Base-by-base conservation (phyloP, 176 grass and related monocot genomes). In the Oryza nivara region DNA sequence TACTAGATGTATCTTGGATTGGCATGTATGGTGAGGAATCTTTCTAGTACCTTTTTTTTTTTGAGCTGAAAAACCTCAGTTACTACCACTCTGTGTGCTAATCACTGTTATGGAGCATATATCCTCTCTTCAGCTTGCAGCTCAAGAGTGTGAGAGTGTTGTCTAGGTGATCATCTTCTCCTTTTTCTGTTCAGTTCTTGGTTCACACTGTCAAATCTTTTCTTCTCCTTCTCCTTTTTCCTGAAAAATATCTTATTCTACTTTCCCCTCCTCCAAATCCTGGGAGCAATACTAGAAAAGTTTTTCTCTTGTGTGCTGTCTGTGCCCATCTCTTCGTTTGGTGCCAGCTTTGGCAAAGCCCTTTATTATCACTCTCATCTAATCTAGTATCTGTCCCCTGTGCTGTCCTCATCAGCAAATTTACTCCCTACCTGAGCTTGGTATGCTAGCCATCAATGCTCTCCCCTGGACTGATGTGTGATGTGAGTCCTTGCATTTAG, bases 361-460 rank as follows among this genome's bases (percentile, higher is more conserved):
- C 86, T 73, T 88, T 85, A 88, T 84, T 85, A 58, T 49, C 48
- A 58, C 14, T n/a, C 17, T 58, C n/a, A 58, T 58, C 54, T 20
- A 64, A 64, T 36, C 49, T 80, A 44, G 43, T 44, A 67, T 43
- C 73, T 77, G 86, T 49, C 75, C 35, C 54, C 51, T 65, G 14
- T 75, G 68, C 64, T 60, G 83, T 60, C 83, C 58, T 82, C 34
- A 4, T 72, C 78, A 73, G 73, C 66, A 51, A 80, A 87, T 75
- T 87, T 67, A 88, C 51, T 71, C 72, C 6, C 73, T 26, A 36
- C 56, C 84, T 91, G 80, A 11, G 26, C 58, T 63, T n/a, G 58
- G 58, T 63, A 63, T 32, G 30, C 58, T n/a, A 65, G 74, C 23
- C 35, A 86, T 85, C 43, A 83, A 89, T 86, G 79, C 70, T 73